These are phyloP conservation scores for Aureobasidium leucospermi DNA, from an alignment of 2,329 filamentous ascomycete genomes.

Conservation along the genomic window DNA sequence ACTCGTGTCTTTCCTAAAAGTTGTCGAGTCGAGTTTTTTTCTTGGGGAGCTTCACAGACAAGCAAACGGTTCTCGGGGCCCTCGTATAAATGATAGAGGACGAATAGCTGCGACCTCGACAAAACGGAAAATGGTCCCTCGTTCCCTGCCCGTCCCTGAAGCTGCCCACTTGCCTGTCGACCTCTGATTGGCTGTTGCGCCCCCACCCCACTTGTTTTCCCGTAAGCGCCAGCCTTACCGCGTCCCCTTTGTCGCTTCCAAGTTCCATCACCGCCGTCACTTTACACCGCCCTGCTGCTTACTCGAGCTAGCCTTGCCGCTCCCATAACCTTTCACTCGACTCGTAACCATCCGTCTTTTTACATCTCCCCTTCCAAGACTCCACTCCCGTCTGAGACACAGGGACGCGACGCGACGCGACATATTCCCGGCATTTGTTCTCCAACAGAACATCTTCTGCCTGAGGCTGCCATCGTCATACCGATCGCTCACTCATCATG, in stretches of 20 bases:
- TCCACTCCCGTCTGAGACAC: not conserved
- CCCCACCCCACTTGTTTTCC: not conserved
- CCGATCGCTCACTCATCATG: no score
- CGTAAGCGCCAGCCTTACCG: conserved; percentile 9
- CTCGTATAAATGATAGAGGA: not conserved
- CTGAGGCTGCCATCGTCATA: no score
- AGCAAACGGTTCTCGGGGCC: not conserved
- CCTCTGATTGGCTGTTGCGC: not conserved
- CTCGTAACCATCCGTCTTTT: not conserved
- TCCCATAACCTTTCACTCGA: no score
- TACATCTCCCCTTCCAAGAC: not conserved
- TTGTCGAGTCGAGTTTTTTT: not conserved
- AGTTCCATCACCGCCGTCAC: not conserved
- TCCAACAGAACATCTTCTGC: no score
- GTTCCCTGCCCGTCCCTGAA: not conserved
- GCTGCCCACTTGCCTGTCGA: not conserved
- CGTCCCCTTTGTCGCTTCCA: not conserved
- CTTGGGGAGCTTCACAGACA: not conserved
- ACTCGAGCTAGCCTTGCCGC: not conserved
- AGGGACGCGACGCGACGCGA: not conserved
- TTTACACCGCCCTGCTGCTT: not conserved
- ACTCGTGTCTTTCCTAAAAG: not conserved
- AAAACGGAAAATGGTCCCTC: conserved; percentile 1
- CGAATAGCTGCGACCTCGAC: not conserved
- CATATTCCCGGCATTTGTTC: no score